Evolutionary conservation across 345 rosid genomes (phyloP).

Genomic region (Hypericum androsaemum): DNA sequence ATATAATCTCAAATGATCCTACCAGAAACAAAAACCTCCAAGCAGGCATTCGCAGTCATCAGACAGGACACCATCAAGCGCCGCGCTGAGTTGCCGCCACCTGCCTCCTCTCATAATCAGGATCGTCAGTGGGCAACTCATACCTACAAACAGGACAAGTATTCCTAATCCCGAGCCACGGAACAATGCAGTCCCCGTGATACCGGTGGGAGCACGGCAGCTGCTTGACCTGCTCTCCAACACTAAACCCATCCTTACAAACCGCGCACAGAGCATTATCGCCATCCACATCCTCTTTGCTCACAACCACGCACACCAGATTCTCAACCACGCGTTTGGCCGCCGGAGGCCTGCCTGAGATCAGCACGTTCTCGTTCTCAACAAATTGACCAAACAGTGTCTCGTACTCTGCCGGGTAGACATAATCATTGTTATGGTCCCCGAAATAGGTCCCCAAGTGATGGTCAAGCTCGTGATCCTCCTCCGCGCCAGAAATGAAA

Average conservation of each 20-base stretch:
- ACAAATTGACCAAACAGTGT: conserved; percentile 68
- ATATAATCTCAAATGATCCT: conserved; percentile 25
- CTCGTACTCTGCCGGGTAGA: conserved; percentile 56
- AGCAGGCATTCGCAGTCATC: conserved; percentile 17
- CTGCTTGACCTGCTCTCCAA: conserved; percentile 53
- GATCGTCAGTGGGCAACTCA: conserved; percentile 81
- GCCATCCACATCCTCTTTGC: conserved; percentile 36
- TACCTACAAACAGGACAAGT: conserved; percentile 87
- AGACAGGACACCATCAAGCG: conserved; percentile 12
- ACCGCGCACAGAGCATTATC: conserved; percentile 56
- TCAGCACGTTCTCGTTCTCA: conserved; percentile 50
- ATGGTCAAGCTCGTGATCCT: conserved; percentile 32
- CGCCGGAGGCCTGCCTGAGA: conserved; percentile 57
- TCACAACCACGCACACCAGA: conserved; percentile 44
- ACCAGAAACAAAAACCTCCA: conserved; percentile 16
- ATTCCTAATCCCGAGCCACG: conserved; percentile 80
- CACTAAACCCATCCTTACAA: conserved; percentile 64
- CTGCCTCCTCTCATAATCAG: conserved; percentile 55
- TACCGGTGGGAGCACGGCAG: conserved; percentile 75
- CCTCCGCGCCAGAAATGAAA: conserved; percentile 37
- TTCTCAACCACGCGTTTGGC: conserved; percentile 45
- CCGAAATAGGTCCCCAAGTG: conserved; percentile 38
- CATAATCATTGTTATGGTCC: conserved; percentile 38
- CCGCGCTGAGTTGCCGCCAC: conserved; percentile 16
- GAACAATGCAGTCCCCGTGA: conserved; percentile 76